Conservation (phyloP, 805 yeast species). For the Pichia cephalocereana region DNA sequence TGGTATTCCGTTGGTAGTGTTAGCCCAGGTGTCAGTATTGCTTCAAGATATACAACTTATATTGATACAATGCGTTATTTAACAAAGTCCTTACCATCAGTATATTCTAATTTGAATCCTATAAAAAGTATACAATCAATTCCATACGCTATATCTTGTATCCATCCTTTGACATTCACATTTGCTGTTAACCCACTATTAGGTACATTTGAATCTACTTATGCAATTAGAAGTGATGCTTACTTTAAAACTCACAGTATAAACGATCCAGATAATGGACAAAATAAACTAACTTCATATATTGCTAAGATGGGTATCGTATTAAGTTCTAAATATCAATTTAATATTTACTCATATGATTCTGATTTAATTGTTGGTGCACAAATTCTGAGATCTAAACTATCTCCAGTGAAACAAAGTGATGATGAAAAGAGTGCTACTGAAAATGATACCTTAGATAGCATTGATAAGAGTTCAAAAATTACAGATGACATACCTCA, state of each 20-base stretch:
- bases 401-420: background rate
- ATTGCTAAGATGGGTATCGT: conserved; percentile 27
- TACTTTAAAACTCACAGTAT: conserved; percentile 29
- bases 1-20: conserved; percentile 81
- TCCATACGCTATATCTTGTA: conserved; percentile 5
- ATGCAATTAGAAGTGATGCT: conserved; percentile 71
- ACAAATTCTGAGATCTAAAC: conserved; percentile 56
- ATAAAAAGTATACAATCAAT: conserved; percentile 1
- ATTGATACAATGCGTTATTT: conserved; percentile 10
- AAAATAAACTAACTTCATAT: background rate
- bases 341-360: conserved; percentile 83
- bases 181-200: conserved; percentile 79
- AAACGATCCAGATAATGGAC: background rate
- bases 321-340: conserved; percentile 77
- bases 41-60: conserved; percentile 75
- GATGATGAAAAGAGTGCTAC: background rate
- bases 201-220: conserved; percentile 84
- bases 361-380: conserved; percentile 81
- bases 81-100: conserved; percentile 1
- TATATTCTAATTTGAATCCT: background rate
- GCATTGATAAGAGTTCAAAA: background rate
- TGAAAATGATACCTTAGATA: background rate
- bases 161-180: conserved; percentile 76
- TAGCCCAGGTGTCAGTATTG: conserved; percentile 86
- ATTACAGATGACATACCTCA: background rate